These are phyloP conservation scores for Bromus sterilis DNA, from an alignment of 176 grass and related monocot species.

Conservation along the genomic window DNA sequence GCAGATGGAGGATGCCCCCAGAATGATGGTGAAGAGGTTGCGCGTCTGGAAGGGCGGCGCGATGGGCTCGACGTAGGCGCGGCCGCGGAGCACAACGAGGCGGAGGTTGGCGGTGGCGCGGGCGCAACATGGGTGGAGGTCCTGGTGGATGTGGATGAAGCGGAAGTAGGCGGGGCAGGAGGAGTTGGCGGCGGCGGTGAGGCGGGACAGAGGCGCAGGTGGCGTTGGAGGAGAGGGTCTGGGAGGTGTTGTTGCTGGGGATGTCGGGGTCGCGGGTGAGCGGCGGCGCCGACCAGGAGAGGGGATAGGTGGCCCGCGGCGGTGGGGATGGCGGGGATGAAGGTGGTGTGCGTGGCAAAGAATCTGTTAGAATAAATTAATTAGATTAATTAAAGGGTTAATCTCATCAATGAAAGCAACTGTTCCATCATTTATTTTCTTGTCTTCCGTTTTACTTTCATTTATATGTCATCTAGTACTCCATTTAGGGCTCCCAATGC, in stretches of 20 bases:
- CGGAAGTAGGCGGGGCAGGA: slow-evolving; percentile 77
- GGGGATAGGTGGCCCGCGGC: slow-evolving; percentile 15
- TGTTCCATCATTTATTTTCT: too few species aligned
- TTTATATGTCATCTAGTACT: too few species aligned
- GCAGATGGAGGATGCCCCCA: slow-evolving; percentile 90
- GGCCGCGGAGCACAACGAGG: slow-evolving; percentile 44
- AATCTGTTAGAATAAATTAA: too few species aligned
- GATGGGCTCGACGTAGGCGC: slow-evolving; percentile 60
- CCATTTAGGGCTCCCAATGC: too few species aligned
- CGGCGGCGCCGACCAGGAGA: slow-evolving; percentile 42
- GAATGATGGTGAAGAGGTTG: slow-evolving; percentile 75
- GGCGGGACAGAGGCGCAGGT: slow-evolving; percentile 2
- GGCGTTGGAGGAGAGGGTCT: slow-evolving; percentile 27
- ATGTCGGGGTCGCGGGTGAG: slow-evolving; percentile 24
- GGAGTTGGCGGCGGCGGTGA: slow-evolving; percentile 7
- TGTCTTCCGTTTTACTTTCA: too few species aligned
- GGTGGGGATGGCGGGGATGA: slow-evolving; percentile 21
- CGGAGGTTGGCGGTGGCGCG: slow-evolving; percentile 55
- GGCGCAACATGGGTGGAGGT: slow-evolving; percentile 72
- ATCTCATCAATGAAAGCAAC: too few species aligned
- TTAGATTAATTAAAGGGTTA: too few species aligned
- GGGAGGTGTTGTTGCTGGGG: slow-evolving; percentile 44
- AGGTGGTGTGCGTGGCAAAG: slow-evolving; percentile 15
- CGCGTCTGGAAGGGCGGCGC: slow-evolving; percentile 54
- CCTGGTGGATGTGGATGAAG: slow-evolving; percentile 81